Percentiles rank a stretch among this genome's conserved stretches.
Evolutionary conservation across 106 monocot species (phyloP).

Genomic region (Dioscorea zingiberensis): DNA sequence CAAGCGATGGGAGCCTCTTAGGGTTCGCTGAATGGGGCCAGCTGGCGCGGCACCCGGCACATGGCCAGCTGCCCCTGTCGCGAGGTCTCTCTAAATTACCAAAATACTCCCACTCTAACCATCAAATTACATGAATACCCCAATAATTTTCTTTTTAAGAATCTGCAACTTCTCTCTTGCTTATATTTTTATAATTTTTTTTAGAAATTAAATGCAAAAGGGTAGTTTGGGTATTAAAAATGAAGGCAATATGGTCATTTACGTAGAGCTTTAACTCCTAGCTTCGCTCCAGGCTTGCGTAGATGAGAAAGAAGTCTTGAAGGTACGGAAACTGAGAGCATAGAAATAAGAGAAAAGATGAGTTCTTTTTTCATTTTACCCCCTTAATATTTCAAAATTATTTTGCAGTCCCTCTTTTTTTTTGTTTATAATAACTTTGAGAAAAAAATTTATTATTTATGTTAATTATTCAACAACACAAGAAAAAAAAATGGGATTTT

Average conservation of each 20-base stretch:
- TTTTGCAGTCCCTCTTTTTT: no score
- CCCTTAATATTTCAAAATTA: no score
- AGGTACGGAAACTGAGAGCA: no score
- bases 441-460: no score
- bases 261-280: no score
- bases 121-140: not conserved
- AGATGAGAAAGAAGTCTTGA: no score
- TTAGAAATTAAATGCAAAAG: not conserved
- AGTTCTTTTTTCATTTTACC: no score
- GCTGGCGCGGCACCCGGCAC: not conserved
- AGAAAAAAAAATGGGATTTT: no score
- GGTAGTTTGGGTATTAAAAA: not conserved
- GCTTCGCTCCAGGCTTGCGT: no score
- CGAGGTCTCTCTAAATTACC: not conserved
- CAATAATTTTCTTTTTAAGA: not conserved
- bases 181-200: not conserved
- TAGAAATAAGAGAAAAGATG: no score
- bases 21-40: not conserved
- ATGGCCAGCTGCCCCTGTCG: not conserved
- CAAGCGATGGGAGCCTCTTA: not conserved
- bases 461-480: no score
- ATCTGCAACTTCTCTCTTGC: not conserved
- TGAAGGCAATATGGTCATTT: not conserved
- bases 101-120: not conserved
- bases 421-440: no score